Conservation (phyloP, 2,329 filamentous ascomycete genomes). For the Hypomyces perniciosus region DNA sequence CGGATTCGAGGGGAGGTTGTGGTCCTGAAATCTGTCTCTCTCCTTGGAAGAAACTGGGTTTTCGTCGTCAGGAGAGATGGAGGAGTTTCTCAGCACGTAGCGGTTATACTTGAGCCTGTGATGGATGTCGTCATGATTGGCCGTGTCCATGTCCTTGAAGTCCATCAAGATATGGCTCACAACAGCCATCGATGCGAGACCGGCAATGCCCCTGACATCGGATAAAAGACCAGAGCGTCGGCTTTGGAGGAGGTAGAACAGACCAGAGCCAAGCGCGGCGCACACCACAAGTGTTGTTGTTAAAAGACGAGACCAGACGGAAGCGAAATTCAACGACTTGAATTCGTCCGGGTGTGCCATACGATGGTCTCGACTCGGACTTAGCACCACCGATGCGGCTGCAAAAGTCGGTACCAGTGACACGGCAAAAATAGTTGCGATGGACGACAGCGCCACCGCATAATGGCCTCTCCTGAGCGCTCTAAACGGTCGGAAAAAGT, state of each 20-base stretch:
- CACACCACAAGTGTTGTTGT: conserved; percentile 51
- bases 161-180: conserved; percentile 67
- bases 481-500: conserved; percentile 57
- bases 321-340: conserved; percentile 52
- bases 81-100: conserved; percentile 65
- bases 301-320: conserved; percentile 56
- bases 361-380: conserved; percentile 44
- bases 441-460: conserved; percentile 60
- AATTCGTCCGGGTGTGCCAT: conserved; percentile 31
- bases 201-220: conserved; percentile 67
- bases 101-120: conserved; percentile 58
- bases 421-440: conserved; percentile 59
- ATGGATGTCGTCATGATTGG: conserved; percentile 61
- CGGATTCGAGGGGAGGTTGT: conserved; percentile 52
- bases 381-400: conserved; percentile 54
- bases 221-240: conserved; percentile 60
- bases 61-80: conserved; percentile 58
- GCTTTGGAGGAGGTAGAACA: conserved; percentile 56
- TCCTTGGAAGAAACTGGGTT: conserved; percentile 36
- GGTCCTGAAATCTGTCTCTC: conserved; percentile 42
- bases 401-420: conserved; percentile 64
- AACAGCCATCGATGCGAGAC: conserved; percentile 69
- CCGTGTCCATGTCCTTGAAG: conserved; percentile 66
- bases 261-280: conserved; percentile 48
- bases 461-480: conserved; percentile 59